Evolutionary conservation across 225 moss, liverwort and hornwort species (phyloP), one percentile per base, ranked within the genome.

Genomic region (Neckera pumila): DNA sequence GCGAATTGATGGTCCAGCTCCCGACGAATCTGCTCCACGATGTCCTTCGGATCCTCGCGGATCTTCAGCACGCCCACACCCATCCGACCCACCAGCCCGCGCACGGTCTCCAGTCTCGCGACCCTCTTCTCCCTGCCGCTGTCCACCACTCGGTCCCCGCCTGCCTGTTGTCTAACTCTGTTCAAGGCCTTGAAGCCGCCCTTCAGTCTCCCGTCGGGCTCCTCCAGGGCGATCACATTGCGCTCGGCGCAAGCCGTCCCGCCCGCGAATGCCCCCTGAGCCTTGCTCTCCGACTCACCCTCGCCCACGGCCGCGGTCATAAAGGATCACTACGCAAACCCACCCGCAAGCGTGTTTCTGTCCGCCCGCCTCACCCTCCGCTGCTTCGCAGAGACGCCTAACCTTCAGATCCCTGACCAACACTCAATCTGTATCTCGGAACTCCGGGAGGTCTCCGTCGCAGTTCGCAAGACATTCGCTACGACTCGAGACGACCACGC

Each of bases 401-500:
- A 47, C 94, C 95, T 89, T 94, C 96, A 81, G 93, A 95, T 58
- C 96, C 95, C 90, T 93, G 93, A 34, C 96, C 96, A 7, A 94
- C 96, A 90, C 94, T 94, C 62, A 92, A 82, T 88, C 95, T 92
- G 89, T 89, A 90, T 47, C 86, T 91, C 67, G 93, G 93, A 65
- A 98, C 96, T 90, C 96, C 95, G 14, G 88, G 84, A 33, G 92
- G 91, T 72, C 94, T 92, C 60, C 95, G 93, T 91, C 95, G 93
- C 90, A 72, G 89, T 89, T 95, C 93, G 89, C 94, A 95, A 92
- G 95, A 98, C 96, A 98, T 96, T 92, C 94, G 93, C 93, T 85
- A 91, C 43, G 89, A 89, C n/a, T 86, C 89, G 83, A 10, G 75
- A 75, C 61, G 79, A 62, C 26, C 59, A 33, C 66, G 10, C 28